Evolutionary conservation across 768 basidiomycete genomes (phyloP).

Genomic region (Pleurotus salmoneostramineus): DNA sequence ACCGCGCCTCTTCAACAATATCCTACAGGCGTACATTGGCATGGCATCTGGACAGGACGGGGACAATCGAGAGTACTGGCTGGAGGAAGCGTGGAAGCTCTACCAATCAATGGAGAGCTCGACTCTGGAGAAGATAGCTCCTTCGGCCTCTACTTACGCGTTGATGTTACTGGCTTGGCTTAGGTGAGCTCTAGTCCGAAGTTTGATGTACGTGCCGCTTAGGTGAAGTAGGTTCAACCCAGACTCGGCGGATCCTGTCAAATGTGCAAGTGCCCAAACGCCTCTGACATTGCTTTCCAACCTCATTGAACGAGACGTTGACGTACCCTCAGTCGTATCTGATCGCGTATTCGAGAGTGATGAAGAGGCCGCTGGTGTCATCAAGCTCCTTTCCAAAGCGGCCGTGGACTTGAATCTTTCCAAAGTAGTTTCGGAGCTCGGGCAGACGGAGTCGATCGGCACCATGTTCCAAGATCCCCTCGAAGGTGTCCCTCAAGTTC

Average conservation of each 20-base stretch:
- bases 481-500: slow-evolving; percentile 53
- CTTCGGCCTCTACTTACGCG: slow-evolving; percentile 63
- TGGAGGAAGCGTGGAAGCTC: slow-evolving; percentile 57
- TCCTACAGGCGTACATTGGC: slow-evolving; percentile 60
- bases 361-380: slow-evolving; percentile 51
- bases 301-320: slow-evolving; percentile 45
- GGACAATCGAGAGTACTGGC: slow-evolving; percentile 47
- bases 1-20: slow-evolving; percentile 59
- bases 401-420: slow-evolving; percentile 54
- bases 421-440: slow-evolving; percentile 51
- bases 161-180: slow-evolving; percentile 59
- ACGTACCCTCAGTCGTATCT: slow-evolving; percentile 48
- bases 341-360: slow-evolving; percentile 53
- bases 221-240: slow-evolving; percentile 30
- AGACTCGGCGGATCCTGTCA: slow-evolving; percentile 20
- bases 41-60: slow-evolving; percentile 50
- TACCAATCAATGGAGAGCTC: slow-evolving; percentile 53
- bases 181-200: slow-evolving; percentile 31
- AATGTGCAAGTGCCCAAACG: slow-evolving; percentile 13
- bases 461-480: slow-evolving; percentile 35
- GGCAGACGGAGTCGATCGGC: slow-evolving; percentile 46
- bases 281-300: slow-evolving; percentile 36
- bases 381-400: slow-evolving; percentile 52
- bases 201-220: neutral
- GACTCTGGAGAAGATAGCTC: slow-evolving; percentile 33